Percentiles rank a stretch among this genome's conserved stretches.
Evolutionary conservation across 306 rosid species (phyloP).

Genomic region (Lathyrus oleraceus): DNA sequence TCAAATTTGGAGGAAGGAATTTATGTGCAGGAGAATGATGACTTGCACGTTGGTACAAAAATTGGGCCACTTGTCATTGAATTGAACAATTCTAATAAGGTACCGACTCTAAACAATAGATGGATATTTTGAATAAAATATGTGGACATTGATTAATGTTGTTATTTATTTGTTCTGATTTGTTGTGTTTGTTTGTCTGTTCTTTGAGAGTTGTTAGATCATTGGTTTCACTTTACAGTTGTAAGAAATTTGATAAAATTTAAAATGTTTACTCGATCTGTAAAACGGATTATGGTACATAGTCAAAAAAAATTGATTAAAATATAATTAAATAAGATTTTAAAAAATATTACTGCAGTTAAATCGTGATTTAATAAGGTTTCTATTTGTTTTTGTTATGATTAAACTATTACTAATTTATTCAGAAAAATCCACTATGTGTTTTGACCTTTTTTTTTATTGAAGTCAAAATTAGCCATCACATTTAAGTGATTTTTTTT

Average conservation of each 20-base stretch:
- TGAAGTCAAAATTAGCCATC: conserved; percentile 15
- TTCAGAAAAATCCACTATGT: no score
- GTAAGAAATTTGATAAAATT: neutral
- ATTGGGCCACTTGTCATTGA: conserved; percentile 48
- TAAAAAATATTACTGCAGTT: no score
- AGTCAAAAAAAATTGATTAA: no score
- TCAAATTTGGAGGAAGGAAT: conserved; percentile 47
- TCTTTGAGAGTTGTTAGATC: conserved; percentile 39
- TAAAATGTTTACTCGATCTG: no score
- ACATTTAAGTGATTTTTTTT: conserved; percentile 13
- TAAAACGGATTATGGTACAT: no score
- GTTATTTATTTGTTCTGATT: conserved; percentile 30
- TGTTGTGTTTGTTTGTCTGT: conserved; percentile 41
- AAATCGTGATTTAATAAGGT: no score
- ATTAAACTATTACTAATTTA: no score
- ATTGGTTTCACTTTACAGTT: conserved; percentile 21
- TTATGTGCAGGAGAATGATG: conserved; percentile 40
- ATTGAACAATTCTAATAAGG: conserved; percentile 47
- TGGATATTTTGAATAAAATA: conserved; percentile 36
- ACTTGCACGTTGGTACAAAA: conserved; percentile 46
- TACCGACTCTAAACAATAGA: conserved; percentile 36
- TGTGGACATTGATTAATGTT: conserved; percentile 45
- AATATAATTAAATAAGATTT: no score
- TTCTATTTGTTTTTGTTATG: no score
- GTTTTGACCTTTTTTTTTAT: neutral